Evolutionary conservation across 2,329 filamentous ascomycete genomes (phyloP).

Genomic region (Trichoderma breve): DNA sequence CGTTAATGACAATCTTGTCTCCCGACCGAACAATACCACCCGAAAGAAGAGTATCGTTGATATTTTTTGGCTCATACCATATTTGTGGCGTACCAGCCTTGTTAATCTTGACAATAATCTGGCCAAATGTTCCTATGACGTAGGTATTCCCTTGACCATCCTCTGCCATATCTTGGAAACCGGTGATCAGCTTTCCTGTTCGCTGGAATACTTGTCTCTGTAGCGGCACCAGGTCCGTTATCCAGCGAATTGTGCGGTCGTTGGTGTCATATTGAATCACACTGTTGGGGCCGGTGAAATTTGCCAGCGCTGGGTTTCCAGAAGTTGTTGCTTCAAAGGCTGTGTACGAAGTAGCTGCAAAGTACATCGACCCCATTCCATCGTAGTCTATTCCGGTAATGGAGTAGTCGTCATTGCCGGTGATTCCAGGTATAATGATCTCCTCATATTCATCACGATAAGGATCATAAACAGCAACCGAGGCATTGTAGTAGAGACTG

Average conservation of each 20-base stretch:
- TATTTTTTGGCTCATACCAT: background rate
- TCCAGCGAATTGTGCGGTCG: background rate
- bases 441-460: background rate
- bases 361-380: background rate
- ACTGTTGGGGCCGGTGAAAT: background rate
- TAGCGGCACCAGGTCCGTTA: background rate
- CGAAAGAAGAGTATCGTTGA: background rate
- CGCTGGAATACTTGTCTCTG: background rate
- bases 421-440: background rate
- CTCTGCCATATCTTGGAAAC: background rate
- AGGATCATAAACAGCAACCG: background rate
- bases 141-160: background rate
- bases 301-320: background rate
- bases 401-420: background rate
- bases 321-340: background rate
- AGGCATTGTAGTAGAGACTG: background rate
- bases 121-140: background rate
- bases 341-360: background rate
- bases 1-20: background rate
- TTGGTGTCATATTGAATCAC: background rate
- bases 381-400: slow-evolving; percentile 4
- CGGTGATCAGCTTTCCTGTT: background rate
- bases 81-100: background rate
- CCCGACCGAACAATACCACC: background rate
- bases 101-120: background rate